phyloP scores from a whole-genome alignment of 805 yeast species.

The Wickerhamiella occidentalis region DNA sequence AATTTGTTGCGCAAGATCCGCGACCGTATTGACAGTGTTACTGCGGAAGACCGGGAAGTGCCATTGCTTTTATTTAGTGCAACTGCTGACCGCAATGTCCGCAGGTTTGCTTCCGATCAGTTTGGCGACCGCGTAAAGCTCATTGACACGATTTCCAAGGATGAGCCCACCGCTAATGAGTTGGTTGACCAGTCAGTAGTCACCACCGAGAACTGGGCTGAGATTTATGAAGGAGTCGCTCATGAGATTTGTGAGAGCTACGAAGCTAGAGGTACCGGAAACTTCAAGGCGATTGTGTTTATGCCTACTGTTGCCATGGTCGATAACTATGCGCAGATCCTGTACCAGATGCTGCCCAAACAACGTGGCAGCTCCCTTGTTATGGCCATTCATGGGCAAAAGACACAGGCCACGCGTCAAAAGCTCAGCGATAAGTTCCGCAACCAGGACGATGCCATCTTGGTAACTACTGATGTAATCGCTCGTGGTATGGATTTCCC shows the following conservation, averaged over 20 bases:
- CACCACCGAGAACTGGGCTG: slow-evolving; percentile 41
- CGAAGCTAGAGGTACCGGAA: slow-evolving; percentile 17
- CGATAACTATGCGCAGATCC: slow-evolving; percentile 39
- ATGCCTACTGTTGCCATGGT: slow-evolving; percentile 66
- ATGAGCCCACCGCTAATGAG: slow-evolving; percentile 69
- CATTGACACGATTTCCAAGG: slow-evolving; percentile 61
- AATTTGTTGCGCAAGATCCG: slow-evolving; percentile 35
- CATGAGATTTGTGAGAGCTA: slow-evolving; percentile 36
- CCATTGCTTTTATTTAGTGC: slow-evolving; percentile 79
- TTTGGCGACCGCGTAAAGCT: slow-evolving; percentile 27
- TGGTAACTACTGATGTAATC: slow-evolving; percentile 83
- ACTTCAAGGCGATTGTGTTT: slow-evolving; percentile 71
- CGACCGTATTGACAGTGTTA: slow-evolving; percentile 39
- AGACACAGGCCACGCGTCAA: slow-evolving; percentile 59
- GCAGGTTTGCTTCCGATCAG: slow-evolving; percentile 46
- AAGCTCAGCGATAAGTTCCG: slow-evolving; percentile 45
- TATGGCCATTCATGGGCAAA: slow-evolving; percentile 52
- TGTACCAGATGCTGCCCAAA: slow-evolving; percentile 25
- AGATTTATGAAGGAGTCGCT: slow-evolving; percentile 44
- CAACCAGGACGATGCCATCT: slow-evolving; percentile 37
- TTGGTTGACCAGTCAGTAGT: slow-evolving; percentile 59
- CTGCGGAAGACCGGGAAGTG: slow-evolving; percentile 30
- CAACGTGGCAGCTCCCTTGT: slow-evolving; percentile 8
- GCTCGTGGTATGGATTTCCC: slow-evolving; percentile 97
- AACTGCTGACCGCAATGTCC: slow-evolving; percentile 62